Evolutionary conservation across 495 filamentous ascomycete genomes (phyloP), one percentile per base, ranked within the genome.

Genomic region (Aspergillus egyptiacus): DNA sequence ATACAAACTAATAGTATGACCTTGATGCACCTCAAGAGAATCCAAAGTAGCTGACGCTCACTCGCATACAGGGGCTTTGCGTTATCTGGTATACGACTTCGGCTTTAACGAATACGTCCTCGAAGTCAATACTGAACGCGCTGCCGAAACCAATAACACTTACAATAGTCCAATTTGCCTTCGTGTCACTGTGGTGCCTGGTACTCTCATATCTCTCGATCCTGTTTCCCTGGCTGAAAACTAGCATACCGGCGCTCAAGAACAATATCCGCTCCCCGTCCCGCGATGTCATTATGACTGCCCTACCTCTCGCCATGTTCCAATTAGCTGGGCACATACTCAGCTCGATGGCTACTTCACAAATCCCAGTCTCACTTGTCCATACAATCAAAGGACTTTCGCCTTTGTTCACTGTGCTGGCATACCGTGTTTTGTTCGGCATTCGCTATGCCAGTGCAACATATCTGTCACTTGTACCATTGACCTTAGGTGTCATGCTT

Each of bases 301-400:
- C 94, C 2, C 73, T 96, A 15, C 93, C 93, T 41, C 74, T 99
- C 18, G 90, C 94, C 2, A 74, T 84, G 36, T 99, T 99, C 65
- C 91, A 96, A 64, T 83, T 99, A 40, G 85, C 84, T 3, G 93
- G 94, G 13, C 94, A 97, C 67, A 88, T 99, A 34, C 73, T 96
- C 8, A 91, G 83, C 59, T 94, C 90, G 6, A 95, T 89, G 58
- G 91, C 93, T 11, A 99, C 89, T 40, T 82, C 87, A 34, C 86
- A 90, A 53, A 97, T 97, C 32, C 90, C 94, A 5, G 93, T 99
- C 7, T 96, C 91, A 17, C 76, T 99, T 32, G 93, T 99, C 14
- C 93, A 99, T 68, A 97, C 94, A 1, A 96, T 99, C 64, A 99
- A 99, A 70, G 94, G 93, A n/a, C 84, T 99, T 35, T 97, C 94